A percentile compares a stretch with the other conserved stretches of the same genome.
phyloP scores from a whole-genome alignment of 2,329 filamentous ascomycete species.

The Penicillium oxalicum region DNA sequence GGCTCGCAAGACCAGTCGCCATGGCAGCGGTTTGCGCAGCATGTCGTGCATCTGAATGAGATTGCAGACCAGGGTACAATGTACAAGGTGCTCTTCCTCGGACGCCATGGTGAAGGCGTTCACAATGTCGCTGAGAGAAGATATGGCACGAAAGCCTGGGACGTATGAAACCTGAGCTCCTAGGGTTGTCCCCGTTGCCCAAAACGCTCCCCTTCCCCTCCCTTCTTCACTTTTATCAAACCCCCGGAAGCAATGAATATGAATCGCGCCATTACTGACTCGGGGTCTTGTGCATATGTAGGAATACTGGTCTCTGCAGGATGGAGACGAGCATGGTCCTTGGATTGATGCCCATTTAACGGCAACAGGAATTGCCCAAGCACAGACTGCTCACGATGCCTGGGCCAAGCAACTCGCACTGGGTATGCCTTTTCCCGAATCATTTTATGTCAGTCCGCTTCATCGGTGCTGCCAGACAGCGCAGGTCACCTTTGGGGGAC shows the following conservation, averaged over 20 bases:
- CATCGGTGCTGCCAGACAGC: constrained; percentile 55
- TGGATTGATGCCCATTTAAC: constrained; percentile 59
- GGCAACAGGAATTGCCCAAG: constrained; percentile 47
- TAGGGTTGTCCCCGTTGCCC: too few relatives aligned
- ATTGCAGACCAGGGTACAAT: constrained; percentile 32
- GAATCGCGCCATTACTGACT: too few relatives aligned
- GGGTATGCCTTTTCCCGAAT: constrained; percentile 49
- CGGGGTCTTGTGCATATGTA: constrained; percentile 16
- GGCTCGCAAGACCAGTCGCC: constrained; percentile 41
- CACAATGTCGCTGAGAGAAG: constrained; percentile 56
- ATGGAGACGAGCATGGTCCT: constrained; percentile 49
- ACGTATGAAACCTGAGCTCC: constrained; percentile 35
- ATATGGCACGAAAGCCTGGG: constrained; percentile 56
- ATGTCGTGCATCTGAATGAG: constrained; percentile 44
- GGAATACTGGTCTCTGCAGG: constrained; percentile 54
- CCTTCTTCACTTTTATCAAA: too few relatives aligned
- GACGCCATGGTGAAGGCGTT: constrained; percentile 56
- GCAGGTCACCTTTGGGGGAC: constrained; percentile 46
- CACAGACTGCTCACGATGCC: constrained; percentile 38
- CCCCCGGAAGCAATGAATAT: too few relatives aligned
- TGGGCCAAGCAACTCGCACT: constrained; percentile 45
- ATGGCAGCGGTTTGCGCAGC: constrained; percentile 50
- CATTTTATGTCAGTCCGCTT: constrained; percentile 54
- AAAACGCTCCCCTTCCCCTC: too few relatives aligned
- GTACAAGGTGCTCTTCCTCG: constrained; percentile 55